Conservation (phyloP, 2,329 filamentous ascomycete genomes). For the Cladosporium sp. region DNA sequence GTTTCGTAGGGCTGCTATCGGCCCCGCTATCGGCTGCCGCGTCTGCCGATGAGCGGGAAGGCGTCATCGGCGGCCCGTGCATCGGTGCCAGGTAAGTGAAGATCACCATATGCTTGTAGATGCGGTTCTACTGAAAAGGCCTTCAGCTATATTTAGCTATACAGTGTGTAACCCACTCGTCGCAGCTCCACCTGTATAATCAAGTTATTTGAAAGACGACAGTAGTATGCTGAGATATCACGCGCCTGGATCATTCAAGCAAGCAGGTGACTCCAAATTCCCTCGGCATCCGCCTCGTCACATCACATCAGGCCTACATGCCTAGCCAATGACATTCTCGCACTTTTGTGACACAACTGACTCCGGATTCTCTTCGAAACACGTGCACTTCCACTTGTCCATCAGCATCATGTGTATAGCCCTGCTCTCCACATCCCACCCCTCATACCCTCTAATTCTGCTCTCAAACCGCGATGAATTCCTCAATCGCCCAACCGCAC, state of each 20-base stretch:
- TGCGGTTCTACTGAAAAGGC: no score
- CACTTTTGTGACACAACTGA: neutral
- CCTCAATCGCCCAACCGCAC: slow-evolving; percentile 56
- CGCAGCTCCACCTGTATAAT: no score
- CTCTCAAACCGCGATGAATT: slow-evolving; percentile 56
- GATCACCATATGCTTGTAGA: no score
- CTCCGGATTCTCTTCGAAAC: neutral
- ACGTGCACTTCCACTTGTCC: neutral
- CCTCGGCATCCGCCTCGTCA: neutral
- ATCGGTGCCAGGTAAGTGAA: no score
- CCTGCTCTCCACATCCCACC: slow-evolving; percentile 46
- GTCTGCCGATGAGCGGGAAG: neutral
- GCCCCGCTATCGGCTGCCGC: neutral
- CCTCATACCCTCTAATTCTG: slow-evolving; percentile 47
- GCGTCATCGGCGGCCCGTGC: neutral
- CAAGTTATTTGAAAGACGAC: no score
- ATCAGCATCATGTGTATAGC: slow-evolving; percentile 44
- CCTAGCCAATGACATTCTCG: neutral
- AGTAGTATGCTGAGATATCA: neutral
- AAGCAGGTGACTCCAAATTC: slow-evolving; percentile 7
- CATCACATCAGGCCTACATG: neutral
- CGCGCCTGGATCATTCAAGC: neutral
- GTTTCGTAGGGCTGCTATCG: neutral
- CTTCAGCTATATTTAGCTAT: no score
- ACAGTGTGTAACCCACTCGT: no score